Conservation (phyloP, 306 rosid species). For the Cicer chorassanicum region DNA sequence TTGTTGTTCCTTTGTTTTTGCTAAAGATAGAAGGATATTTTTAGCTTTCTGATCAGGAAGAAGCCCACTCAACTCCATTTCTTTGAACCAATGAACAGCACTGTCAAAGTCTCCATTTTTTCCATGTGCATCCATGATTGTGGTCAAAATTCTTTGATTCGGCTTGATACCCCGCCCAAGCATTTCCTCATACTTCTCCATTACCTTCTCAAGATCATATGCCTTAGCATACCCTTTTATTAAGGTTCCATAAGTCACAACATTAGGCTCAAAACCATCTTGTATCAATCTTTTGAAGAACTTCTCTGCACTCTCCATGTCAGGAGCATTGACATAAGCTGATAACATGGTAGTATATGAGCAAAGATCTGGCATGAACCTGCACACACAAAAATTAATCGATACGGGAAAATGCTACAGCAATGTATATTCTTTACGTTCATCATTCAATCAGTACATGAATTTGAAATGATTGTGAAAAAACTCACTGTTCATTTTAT, state of each 20-base stretch:
- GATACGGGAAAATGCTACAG: conserved; percentile 36
- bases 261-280: conserved; percentile 81
- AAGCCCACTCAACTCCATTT: conserved; percentile 70
- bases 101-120: conserved; percentile 72
- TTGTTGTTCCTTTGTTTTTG: conserved; percentile 67
- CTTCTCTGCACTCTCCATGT: conserved; percentile 89
- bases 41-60: conserved; percentile 86
- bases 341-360: conserved; percentile 90
- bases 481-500: not conserved
- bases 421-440: conserved; percentile 21
- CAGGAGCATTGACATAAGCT: conserved; percentile 87
- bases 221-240: conserved; percentile 83
- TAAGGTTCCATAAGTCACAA: conserved; percentile 80
- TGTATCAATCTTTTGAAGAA: conserved; percentile 75
- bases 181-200: conserved; percentile 80
- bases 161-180: conserved; percentile 60
- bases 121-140: conserved; percentile 91
- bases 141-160: conserved; percentile 75
- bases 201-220: conserved; percentile 68
- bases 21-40: conserved; percentile 78
- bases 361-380: conserved; percentile 81
- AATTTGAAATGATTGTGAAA: conserved; percentile 9
- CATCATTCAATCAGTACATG: not conserved
- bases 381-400: conserved; percentile 46
- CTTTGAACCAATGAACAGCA: conserved; percentile 90